Conservation (phyloP, 306 rosid species). For the Herpetospermum pedunculosum region DNA sequence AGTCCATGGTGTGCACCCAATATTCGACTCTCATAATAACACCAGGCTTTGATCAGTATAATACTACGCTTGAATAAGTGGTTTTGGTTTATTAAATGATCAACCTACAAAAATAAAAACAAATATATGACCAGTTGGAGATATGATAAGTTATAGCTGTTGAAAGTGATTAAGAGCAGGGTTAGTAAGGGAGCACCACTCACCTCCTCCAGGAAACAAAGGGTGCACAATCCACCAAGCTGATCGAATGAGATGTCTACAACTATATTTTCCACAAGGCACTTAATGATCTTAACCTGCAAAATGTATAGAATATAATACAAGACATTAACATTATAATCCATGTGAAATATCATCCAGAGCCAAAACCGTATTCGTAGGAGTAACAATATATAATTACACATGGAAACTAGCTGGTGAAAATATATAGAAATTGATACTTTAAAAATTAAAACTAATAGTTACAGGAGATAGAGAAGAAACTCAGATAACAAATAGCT, state of each 20-base stretch:
- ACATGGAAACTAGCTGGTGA: neutral
- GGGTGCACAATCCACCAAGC: slow-evolving; percentile 97
- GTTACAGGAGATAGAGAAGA: neutral
- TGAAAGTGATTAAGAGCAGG: slow-evolving; percentile 7
- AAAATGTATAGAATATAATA: slow-evolving; percentile 10
- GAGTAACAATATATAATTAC: neutral
- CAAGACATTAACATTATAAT: neutral
- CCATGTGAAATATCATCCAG: neutral
- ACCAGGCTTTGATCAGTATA: slow-evolving; percentile 97
- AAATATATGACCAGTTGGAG: neutral
- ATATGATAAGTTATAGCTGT: neutral
- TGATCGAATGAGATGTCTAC: slow-evolving; percentile 97
- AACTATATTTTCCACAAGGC: slow-evolving; percentile 97
- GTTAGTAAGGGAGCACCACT: slow-evolving; percentile 16
- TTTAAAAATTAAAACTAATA: neutral
- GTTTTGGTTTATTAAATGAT: slow-evolving; percentile 66
- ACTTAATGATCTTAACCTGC: slow-evolving; percentile 91
- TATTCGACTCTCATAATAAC: slow-evolving; percentile 96
- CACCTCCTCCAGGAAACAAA: slow-evolving; percentile 98
- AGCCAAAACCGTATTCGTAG: neutral
- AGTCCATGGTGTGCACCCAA: slow-evolving; percentile 99
- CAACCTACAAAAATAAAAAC: slow-evolving; percentile 50
- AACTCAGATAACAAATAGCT: neutral
- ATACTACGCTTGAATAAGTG: slow-evolving; percentile 98
- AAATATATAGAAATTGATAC: neutral